phyloP scores from a whole-genome alignment of 2,329 filamentous ascomycete species.

The Periglandula ipomoeae region DNA sequence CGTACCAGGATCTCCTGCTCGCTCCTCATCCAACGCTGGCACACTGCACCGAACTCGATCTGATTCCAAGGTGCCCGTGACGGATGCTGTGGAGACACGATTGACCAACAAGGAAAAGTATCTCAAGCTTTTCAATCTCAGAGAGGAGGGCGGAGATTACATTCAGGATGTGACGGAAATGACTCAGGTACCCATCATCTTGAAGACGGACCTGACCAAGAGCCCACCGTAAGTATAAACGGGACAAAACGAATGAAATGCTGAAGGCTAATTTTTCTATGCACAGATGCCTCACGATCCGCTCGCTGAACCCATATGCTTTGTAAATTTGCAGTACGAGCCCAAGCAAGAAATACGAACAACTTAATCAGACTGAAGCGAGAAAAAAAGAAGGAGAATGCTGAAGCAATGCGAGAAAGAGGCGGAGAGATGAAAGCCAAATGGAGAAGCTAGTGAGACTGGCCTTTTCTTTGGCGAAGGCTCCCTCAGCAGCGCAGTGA shows the following conservation, averaged over 20 bases:
- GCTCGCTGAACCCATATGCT: conserved; percentile 72
- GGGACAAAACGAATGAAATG: background rate
- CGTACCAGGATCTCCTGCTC: conserved; percentile 82
- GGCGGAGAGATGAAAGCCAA: conserved; percentile 1
- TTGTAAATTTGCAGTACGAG: conserved; percentile 27
- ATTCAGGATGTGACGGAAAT: conserved; percentile 98
- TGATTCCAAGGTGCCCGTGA: conserved; percentile 78
- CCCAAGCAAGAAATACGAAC: background rate
- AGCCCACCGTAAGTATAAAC: conserved; percentile 86
- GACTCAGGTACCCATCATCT: conserved; percentile 91
- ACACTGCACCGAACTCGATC: conserved; percentile 81
- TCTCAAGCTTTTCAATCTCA: conserved; percentile 75
- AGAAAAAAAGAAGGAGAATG: background rate
- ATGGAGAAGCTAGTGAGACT: conserved; percentile 8
- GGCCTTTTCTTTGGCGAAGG: background rate
- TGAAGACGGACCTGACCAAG: conserved; percentile 97
- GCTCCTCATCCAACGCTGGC: conserved; percentile 58
- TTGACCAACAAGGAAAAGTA: conserved; percentile 95
- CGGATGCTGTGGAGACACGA: conserved; percentile 68
- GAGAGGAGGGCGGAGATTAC: conserved; percentile 89
- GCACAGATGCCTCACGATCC: conserved; percentile 69
- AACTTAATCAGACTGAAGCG: conserved; percentile 6
- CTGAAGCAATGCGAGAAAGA: background rate
- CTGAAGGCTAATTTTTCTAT: background rate
- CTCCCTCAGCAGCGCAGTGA: conserved; percentile 6